Evolutionary conservation across 352 stramenopile species (phyloP).

Genomic region (Globisporangium cylindrosporum): DNA sequence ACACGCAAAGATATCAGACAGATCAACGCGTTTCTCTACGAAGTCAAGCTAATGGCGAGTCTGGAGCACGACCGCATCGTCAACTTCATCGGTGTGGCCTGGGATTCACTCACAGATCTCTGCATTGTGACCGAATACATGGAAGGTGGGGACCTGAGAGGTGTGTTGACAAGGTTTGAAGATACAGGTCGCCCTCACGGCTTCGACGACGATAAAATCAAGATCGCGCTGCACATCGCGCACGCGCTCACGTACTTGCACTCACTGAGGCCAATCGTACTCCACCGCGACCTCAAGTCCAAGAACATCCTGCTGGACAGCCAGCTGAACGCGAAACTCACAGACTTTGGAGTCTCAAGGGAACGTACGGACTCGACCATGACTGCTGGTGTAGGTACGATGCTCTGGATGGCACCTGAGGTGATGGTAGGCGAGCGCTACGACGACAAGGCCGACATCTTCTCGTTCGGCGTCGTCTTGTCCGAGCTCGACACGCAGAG

Average conservation of each 20-base stretch:
- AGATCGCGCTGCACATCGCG: constrained; percentile 29
- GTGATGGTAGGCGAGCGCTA: background rate
- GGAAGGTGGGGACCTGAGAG: constrained; percentile 38
- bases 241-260: constrained; percentile 41
- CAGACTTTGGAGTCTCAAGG: constrained; percentile 49
- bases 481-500: background rate
- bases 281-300: constrained; percentile 18
- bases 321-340: constrained; percentile 46
- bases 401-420: background rate
- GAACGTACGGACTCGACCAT: background rate
- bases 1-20: constrained; percentile 24
- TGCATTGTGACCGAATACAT: constrained; percentile 42
- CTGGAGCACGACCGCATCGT: constrained; percentile 44
- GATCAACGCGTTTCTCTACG: constrained; percentile 36
- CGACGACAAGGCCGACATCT: background rate
- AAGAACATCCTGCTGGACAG: constrained; percentile 27
- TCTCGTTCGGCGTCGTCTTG: background rate
- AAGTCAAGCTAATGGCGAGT: constrained; percentile 41
- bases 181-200: constrained; percentile 27
- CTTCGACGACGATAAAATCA: constrained; percentile 33
- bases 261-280: constrained; percentile 25
- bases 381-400: no score
- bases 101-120: constrained; percentile 47
- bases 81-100: constrained; percentile 41
- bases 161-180: constrained; percentile 27